These are phyloP conservation scores for Thelephora ganbajun DNA, from an alignment of 768 basidiomycete genomes.

Conservation along the genomic window DNA sequence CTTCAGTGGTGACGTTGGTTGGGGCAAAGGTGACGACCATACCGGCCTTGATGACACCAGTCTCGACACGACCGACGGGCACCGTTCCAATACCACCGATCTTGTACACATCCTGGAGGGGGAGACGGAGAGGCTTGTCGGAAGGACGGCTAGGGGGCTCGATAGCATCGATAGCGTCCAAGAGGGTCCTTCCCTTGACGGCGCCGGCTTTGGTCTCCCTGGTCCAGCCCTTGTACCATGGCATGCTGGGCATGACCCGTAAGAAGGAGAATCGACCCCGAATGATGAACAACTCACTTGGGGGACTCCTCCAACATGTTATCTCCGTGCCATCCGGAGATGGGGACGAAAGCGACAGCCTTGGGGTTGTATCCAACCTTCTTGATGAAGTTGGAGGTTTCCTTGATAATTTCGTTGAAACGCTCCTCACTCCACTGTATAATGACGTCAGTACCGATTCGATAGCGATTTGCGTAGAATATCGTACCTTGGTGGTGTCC, in stretches of 20 bases:
- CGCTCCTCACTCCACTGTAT: slow-evolving; percentile 97
- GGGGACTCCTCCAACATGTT: slow-evolving; percentile 99
- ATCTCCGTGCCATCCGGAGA: slow-evolving; percentile 99
- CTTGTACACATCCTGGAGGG: slow-evolving; percentile 99
- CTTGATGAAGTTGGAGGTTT: slow-evolving; percentile 96
- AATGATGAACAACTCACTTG: slow-evolving; percentile 47
- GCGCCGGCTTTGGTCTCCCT: slow-evolving; percentile 91
- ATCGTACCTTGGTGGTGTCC: slow-evolving; percentile 89
- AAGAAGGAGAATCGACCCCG: neutral
- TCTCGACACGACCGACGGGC: slow-evolving; percentile 99
- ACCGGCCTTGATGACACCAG: slow-evolving; percentile 98
- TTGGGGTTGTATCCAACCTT: slow-evolving; percentile 99
- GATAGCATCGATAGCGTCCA: slow-evolving; percentile 99
- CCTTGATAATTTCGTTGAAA: slow-evolving; percentile 99
- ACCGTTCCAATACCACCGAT: slow-evolving; percentile 99
- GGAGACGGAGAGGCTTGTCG: slow-evolving; percentile 99
- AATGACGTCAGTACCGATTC: neutral
- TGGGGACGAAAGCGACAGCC: slow-evolving; percentile 95
- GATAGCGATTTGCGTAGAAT: neutral
- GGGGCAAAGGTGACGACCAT: slow-evolving; percentile 98
- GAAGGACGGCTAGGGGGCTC: slow-evolving; percentile 93
- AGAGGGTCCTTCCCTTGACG: slow-evolving; percentile 97
- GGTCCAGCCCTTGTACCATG: slow-evolving; percentile 99
- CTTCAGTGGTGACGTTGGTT: slow-evolving; percentile 98
- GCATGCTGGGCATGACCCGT: slow-evolving; percentile 49